These are phyloP conservation scores for Russula sp. DNA, from an alignment of 768 basidiomycete species.

Conservation along the genomic window DNA sequence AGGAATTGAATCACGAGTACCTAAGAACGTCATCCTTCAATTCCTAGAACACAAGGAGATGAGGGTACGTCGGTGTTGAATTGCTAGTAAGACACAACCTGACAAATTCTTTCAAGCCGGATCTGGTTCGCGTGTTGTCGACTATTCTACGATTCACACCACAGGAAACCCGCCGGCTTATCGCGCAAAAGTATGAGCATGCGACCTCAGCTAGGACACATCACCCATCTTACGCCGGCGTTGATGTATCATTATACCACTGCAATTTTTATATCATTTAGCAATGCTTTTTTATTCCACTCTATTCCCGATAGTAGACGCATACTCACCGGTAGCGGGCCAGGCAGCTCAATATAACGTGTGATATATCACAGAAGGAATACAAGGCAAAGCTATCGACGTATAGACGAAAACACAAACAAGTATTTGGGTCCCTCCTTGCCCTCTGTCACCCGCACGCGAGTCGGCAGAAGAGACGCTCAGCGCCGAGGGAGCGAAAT, in stretches of 20 bases:
- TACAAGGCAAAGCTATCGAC: not conserved
- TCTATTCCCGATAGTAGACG: not conserved
- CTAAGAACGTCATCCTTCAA: slow-evolving; percentile 90
- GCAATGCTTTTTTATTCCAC: slow-evolving; percentile 6
- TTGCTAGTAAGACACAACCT: slow-evolving; percentile 16
- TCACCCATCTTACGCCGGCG: not conserved
- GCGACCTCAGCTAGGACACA: not conserved
- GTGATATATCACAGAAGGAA: not conserved
- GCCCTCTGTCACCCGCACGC: slow-evolving; percentile 34
- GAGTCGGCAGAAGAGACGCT: slow-evolving; percentile 30
- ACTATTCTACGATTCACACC: slow-evolving; percentile 94
- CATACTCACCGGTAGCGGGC: not conserved
- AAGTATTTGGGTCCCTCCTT: slow-evolving; percentile 29
- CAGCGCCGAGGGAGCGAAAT: slow-evolving; percentile 25
- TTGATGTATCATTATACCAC: slow-evolving; percentile 11
- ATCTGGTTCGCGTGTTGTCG: slow-evolving; percentile 86
- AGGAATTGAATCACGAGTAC: slow-evolving; percentile 95
- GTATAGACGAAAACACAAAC: not conserved
- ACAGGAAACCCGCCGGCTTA: slow-evolving; percentile 84
- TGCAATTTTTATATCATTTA: slow-evolving; percentile 7
- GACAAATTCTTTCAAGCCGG: slow-evolving; percentile 51
- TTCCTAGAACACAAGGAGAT: slow-evolving; percentile 99
- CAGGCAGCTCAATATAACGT: not conserved
- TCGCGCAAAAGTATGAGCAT: slow-evolving; percentile 74
- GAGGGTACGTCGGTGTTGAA: slow-evolving; percentile 66